These are phyloP conservation scores for Sclerotinia subarctica DNA, from an alignment of 2,329 filamentous ascomycete genomes.

Conservation along the genomic window DNA sequence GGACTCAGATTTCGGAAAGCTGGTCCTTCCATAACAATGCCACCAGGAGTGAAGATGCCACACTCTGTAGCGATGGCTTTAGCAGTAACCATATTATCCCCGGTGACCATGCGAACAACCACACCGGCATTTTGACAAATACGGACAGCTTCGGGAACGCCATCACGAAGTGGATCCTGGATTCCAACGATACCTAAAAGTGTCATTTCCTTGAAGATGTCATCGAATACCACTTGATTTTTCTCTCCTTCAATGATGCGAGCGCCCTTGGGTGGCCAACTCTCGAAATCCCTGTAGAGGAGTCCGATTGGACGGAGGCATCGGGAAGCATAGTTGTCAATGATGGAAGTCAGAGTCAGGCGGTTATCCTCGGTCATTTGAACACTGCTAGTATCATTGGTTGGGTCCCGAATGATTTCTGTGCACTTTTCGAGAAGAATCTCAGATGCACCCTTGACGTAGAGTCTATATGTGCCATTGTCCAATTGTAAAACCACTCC, in stretches of 20 bases:
- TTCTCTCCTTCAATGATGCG: slow-evolving; percentile 56
- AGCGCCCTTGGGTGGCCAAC: slow-evolving; percentile 61
- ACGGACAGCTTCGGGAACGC: slow-evolving; percentile 64
- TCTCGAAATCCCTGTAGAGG: slow-evolving; percentile 68
- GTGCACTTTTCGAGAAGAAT: slow-evolving; percentile 46
- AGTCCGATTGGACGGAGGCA: slow-evolving; percentile 74
- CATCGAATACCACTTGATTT: slow-evolving; percentile 62
- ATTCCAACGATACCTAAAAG: slow-evolving; percentile 72
- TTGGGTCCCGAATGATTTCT: slow-evolving; percentile 52
- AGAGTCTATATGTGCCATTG: slow-evolving; percentile 44
- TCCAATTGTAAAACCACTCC: slow-evolving; percentile 57
- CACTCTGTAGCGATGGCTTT: slow-evolving; percentile 72
- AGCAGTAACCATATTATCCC: slow-evolving; percentile 69
- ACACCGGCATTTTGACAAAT: slow-evolving; percentile 68
- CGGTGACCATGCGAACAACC: slow-evolving; percentile 70
- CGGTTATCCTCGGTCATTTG: slow-evolving; percentile 56
- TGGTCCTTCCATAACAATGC: slow-evolving; percentile 66
- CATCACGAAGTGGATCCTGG: slow-evolving; percentile 67
- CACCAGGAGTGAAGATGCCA: slow-evolving; percentile 54
- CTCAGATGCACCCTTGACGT: slow-evolving; percentile 54
- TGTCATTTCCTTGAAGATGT: slow-evolving; percentile 68
- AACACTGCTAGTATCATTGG: slow-evolving; percentile 55
- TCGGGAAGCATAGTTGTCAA: slow-evolving; percentile 59
- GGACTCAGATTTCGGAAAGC: slow-evolving; percentile 61
- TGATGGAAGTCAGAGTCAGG: slow-evolving; percentile 51